Percentiles rank a stretch among this genome's conserved stretches.
phyloP scores from a whole-genome alignment of 768 basidiomycete species.

The Leucogyrophana mollusca region DNA sequence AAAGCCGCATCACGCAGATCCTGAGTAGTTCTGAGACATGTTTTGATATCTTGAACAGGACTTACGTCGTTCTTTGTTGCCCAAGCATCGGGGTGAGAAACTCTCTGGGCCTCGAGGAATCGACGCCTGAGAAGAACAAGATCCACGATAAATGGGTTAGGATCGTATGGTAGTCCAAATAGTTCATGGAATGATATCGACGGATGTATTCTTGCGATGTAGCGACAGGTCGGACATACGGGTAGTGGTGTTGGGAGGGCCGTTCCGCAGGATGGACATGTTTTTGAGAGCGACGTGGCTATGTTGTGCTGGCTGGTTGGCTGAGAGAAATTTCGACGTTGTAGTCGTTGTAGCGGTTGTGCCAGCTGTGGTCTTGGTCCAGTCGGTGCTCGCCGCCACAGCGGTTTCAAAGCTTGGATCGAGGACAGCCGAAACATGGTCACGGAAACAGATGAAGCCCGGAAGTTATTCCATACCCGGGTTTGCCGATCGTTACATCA shows the following conservation, averaged over 20 bases:
- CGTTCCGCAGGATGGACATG: conserved; percentile 64
- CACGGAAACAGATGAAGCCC: no score
- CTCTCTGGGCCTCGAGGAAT: conserved; percentile 71
- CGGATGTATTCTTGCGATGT: conserved; percentile 57
- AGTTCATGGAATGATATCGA: conserved; percentile 64
- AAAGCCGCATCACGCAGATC: conserved; percentile 20
- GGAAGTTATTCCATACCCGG: no score
- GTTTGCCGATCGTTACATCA: no score
- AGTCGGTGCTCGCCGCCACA: background rate
- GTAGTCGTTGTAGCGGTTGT: background rate
- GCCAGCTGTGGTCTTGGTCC: background rate
- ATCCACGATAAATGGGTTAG: conserved; percentile 75
- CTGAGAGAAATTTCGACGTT: background rate
- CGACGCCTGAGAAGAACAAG: conserved; percentile 53
- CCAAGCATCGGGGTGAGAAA: conserved; percentile 89
- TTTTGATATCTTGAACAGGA: background rate
- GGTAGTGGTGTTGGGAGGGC: conserved; percentile 64
- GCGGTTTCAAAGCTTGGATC: background rate
- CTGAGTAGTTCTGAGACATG: conserved; percentile 9
- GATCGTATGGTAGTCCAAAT: conserved; percentile 57
- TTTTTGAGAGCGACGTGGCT: conserved; percentile 10
- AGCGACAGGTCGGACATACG: conserved; percentile 72
- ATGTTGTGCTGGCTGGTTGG: background rate
- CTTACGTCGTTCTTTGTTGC: conserved; percentile 60
- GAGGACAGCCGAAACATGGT: conserved; percentile 6